Evolutionary conservation across 2,329 filamentous ascomycete species (phyloP).

Genomic region (Tolypocladium tropicale): DNA sequence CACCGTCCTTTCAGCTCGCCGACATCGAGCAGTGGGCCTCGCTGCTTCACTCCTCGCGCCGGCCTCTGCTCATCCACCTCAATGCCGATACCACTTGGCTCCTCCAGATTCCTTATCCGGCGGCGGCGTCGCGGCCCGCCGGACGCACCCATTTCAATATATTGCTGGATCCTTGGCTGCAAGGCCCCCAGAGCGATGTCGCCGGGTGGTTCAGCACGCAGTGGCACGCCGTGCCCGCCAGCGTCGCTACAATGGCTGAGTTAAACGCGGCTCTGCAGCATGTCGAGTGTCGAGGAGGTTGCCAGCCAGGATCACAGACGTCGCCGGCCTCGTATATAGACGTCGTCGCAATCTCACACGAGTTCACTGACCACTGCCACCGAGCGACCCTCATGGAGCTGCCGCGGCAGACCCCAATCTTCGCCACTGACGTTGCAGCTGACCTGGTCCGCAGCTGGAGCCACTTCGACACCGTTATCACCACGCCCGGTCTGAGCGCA

Average conservation of each 20-base stretch:
- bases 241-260: constrained; percentile 42
- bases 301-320: not conserved
- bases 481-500: constrained; percentile 33
- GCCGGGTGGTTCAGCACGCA: constrained; percentile 55
- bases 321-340: constrained; percentile 31
- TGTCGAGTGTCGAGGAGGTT: constrained; percentile 26
- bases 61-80: constrained; percentile 47
- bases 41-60: constrained; percentile 8
- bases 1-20: constrained; percentile 1
- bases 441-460: constrained; percentile 45
- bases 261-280: constrained; percentile 40
- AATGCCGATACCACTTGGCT: constrained; percentile 61
- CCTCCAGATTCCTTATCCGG: constrained; percentile 50
- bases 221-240: constrained; percentile 46
- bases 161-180: constrained; percentile 56
- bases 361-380: constrained; percentile 62
- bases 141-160: constrained; percentile 50
- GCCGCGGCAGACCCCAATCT: constrained; percentile 41
- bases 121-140: constrained; percentile 22
- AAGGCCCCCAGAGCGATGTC: constrained; percentile 52
- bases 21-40: constrained; percentile 9
- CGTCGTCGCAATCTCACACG: constrained; percentile 49
- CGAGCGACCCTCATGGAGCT: constrained; percentile 48
- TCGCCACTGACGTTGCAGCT: constrained; percentile 49
- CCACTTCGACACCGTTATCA: constrained; percentile 47